phyloP scores from a whole-genome alignment of 2,329 filamentous ascomycete species.

The Knoxdaviesia proteae region DNA sequence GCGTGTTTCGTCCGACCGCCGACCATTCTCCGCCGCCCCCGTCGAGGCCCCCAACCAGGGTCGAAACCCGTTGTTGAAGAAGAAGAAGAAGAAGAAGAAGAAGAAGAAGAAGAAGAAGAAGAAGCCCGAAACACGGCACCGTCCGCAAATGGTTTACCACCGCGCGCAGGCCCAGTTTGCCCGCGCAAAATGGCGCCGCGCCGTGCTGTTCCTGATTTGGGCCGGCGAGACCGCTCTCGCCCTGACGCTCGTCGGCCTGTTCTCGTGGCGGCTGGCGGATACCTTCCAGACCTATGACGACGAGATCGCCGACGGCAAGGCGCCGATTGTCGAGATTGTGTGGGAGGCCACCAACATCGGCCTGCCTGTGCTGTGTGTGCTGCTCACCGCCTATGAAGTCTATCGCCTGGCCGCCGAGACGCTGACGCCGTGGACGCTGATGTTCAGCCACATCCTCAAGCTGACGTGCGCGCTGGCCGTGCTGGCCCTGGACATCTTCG shows the following conservation, averaged over 20 bases:
- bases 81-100: too few species aligned
- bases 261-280: constrained; percentile 28
- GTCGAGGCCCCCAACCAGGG: too few species aligned
- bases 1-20: too few species aligned
- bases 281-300: constrained; percentile 13
- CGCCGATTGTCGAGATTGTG: too few species aligned
- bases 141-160: constrained; percentile 18
- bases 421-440: constrained; percentile 31
- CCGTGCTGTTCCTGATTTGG: constrained; percentile 29
- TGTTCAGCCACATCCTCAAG: constrained; percentile 30
- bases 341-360: constrained; percentile 33
- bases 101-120: too few species aligned
- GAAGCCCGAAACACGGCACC: too few species aligned
- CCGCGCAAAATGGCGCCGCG: constrained; percentile 27
- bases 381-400: constrained; percentile 26
- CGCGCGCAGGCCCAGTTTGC: constrained; percentile 30
- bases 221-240: constrained; percentile 23
- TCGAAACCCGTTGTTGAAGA: too few species aligned
- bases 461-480: constrained; percentile 23
- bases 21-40: too few species aligned
- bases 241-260: constrained; percentile 26
- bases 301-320: not conserved
- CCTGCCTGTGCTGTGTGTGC: constrained; percentile 23
- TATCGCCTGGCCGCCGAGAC: constrained; percentile 24
- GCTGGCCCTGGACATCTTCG: constrained; percentile 27